Base-by-base conservation (phyloP, 345 rosid genomes). In the Populus pruinosa region DNA sequence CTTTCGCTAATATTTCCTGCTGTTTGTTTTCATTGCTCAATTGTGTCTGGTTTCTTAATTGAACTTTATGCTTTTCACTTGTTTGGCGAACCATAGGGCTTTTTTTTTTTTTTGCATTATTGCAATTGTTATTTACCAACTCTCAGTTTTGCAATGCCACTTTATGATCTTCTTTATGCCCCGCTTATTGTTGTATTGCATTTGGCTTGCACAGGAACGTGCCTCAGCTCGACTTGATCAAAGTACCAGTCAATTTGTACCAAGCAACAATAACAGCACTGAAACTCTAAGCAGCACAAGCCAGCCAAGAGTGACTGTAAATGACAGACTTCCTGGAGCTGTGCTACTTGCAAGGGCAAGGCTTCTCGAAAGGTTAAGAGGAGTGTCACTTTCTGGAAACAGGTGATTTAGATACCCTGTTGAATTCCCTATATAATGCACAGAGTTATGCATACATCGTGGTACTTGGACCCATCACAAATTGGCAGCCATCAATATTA, bases 321-420 rank as follows among this genome's bases (percentile, higher is more conserved):
- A 79, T 47, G 96, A 91, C 41, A 88, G 98, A 88, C 98, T 96
- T 76, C 99, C 99, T 69, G 97, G 96, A 61, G 81, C 93, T 73
- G 99, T 96, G 79, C 85, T 92, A 33, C 98, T 92, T 77, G 98
- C 99, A 17, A 92, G 97, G 84, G 97, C 82, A 76, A 90, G 98
- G 85, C 98, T 96, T 82, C 85, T 89, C 81, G 97, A 93, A 87
- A 89, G 99, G 85, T 81, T 96, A 70, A 90, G 97, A 83, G 95
- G 97, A 21, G 92, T 90, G 39, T 83, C 93, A 55, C 78, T 86
- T 61, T 85, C 95, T 84, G 85, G 63, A 71, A 83, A 85, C 90
- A 90, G 99, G 98, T 92, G 39, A 74, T 81, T 83, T 44, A 21
- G 14, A 63, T 44, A 25, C 21, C 49, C 56, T 43, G 13, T 61